Conservation (phyloP, 73 alveolate genomes). For the Paramecium caudatum region DNA sequence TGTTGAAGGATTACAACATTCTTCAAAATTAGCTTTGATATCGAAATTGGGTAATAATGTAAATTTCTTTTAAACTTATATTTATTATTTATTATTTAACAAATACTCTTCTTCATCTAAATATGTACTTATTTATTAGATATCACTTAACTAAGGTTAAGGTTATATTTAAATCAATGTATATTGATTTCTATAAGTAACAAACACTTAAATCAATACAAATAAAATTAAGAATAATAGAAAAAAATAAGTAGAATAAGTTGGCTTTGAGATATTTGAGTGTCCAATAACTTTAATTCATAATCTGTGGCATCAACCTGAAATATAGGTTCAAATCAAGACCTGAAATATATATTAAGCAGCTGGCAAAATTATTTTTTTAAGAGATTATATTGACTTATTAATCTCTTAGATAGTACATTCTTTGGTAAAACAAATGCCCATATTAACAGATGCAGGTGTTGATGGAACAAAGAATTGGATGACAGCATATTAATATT, state of each 20-base stretch:
- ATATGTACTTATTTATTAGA: slow-evolving; percentile 9
- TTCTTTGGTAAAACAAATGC: slow-evolving; percentile 28
- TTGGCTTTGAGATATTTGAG: neutral
- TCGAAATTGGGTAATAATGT: neutral
- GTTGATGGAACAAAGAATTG: slow-evolving; percentile 27
- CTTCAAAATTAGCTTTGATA: neutral
- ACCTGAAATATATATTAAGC: neutral
- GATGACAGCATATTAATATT: slow-evolving; percentile 23
- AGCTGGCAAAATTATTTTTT: neutral
- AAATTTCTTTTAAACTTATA: neutral
- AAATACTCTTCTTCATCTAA: slow-evolving; percentile 30
- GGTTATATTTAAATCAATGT: neutral
- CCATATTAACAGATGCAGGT: slow-evolving; percentile 42
- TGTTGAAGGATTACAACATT: slow-evolving; percentile 11
- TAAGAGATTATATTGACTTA: neutral
- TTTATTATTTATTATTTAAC: neutral
- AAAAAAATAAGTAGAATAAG: neutral
- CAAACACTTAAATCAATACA: neutral
- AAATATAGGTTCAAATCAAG: slow-evolving; percentile 3
- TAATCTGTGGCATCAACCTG: slow-evolving; percentile 52
- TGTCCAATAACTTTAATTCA: slow-evolving; percentile 22
- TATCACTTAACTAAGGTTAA: neutral
- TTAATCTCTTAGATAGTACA: slow-evolving; percentile 9
- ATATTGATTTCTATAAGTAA: neutral
- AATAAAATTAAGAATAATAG: neutral